Conservation (phyloP, 192 early-diverging fungal species). For the Coemansia sp. region DNA sequence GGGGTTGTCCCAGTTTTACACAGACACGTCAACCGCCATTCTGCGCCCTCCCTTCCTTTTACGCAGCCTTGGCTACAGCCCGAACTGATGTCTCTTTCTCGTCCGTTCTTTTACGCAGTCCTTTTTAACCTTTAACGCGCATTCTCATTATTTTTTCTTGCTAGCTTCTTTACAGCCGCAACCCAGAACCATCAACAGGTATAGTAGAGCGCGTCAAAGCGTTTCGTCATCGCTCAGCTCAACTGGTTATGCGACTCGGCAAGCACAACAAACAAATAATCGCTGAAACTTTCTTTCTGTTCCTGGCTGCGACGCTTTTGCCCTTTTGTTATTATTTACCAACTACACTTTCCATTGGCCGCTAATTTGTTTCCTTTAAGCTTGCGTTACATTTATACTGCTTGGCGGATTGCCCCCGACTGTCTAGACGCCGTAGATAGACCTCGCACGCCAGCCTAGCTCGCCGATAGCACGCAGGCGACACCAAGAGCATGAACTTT, state of each 20-base stretch:
- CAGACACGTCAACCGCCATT: neutral
- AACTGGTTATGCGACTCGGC: neutral
- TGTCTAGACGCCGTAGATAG: slow-evolving; percentile 9
- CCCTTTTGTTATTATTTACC: neutral
- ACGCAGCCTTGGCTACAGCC: neutral
- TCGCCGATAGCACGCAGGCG: neutral
- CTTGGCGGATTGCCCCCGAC: neutral
- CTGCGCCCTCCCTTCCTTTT: neutral
- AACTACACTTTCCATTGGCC: neutral
- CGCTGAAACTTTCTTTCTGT: neutral
- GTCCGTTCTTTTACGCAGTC: neutral
- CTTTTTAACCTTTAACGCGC: neutral
- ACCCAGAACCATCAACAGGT: neutral
- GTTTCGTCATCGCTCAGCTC: slow-evolving; percentile 2
- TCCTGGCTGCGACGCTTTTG: neutral
- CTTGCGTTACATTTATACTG: neutral
- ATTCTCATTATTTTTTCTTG: neutral
- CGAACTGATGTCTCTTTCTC: neutral
- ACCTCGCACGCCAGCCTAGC: slow-evolving; percentile 7
- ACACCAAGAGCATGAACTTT: slow-evolving; percentile 60
- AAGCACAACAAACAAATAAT: neutral
- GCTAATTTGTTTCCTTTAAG: neutral
- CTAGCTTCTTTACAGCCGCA: neutral
- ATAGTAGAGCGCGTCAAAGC: neutral
- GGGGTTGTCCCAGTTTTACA: neutral